Base-by-base conservation (phyloP, 371 early-diverging fungal species). In the Cokeromyces recurvatus region DNA sequence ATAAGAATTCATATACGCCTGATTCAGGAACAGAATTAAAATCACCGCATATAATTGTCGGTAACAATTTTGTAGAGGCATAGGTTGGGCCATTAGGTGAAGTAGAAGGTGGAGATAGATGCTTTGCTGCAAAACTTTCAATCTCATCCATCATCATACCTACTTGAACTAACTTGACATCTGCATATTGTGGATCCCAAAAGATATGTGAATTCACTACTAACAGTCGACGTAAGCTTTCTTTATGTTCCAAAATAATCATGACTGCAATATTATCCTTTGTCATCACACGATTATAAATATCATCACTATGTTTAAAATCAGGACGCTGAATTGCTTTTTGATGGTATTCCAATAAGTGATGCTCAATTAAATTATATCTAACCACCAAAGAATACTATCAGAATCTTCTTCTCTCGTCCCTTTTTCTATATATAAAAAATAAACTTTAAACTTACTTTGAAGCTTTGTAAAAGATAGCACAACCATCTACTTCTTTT, bases 121-220 rank as follows among this genome's bases (percentile, higher is more conserved):
- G 77, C 46, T 77, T 75, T 20, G 68, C 51, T 14, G 71, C 69
- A 46, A 76, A 64, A 25, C 63, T 70, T 39, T 90, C 85, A 20
- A 98, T 62, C 19, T 65, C 98, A 44, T 97, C 95, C 62, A 96
- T 79, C 43, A 99, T 71, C 83, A 99, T 86, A 6, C 95, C 87
- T 2, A 91, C 85, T 74, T 99, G 99, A 9, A 98, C 90, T 32
- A 98, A 77, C 66, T 99, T 99, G 47, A 99, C 97, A 66, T 99
- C 99, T 2, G 84, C 80, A 73, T 82, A 96, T 16, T 78, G 53
- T 0, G 94, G 94, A 57, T 96, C 91, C 95, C 95, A 96, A 63
- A 91, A 90, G 41, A 91, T 74, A 56, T 96, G 97, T 8, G 92
- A 82, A 65, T 98, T 99, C 20, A 86, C 92, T 7, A 97, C 91